These are phyloP conservation scores for Didymella exigua DNA, from an alignment of 2,329 filamentous ascomycete genomes.

Conservation along the genomic window DNA sequence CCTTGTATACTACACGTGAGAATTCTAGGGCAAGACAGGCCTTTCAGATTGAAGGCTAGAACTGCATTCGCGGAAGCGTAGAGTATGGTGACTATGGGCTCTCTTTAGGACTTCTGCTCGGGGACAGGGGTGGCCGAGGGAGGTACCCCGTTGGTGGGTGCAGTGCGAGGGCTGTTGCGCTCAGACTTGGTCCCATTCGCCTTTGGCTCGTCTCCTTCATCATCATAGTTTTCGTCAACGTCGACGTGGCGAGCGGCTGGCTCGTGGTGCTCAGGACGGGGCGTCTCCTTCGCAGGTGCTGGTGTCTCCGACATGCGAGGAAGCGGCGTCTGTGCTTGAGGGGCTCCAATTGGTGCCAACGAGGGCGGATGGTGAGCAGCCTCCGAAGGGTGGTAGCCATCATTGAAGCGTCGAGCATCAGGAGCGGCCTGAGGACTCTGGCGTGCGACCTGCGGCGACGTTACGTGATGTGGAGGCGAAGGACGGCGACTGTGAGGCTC, in stretches of 20 bases:
- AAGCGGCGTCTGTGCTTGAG: constrained; percentile 49
- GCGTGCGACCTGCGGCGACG: constrained; percentile 67
- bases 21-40: no score
- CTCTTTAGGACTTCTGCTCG: constrained; percentile 43
- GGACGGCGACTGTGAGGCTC: constrained; percentile 78
- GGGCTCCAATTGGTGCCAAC: constrained; percentile 56
- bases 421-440: constrained; percentile 73
- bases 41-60: not conserved
- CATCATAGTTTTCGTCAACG: constrained; percentile 96
- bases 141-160: constrained; percentile 41
- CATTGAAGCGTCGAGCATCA: constrained; percentile 67
- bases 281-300: constrained; percentile 19
- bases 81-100: not conserved
- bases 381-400: constrained; percentile 89
- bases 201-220: constrained; percentile 85
- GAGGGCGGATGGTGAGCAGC: constrained; percentile 82
- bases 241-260: constrained; percentile 94
- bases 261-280: constrained; percentile 63
- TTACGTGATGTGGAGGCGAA: constrained; percentile 54
- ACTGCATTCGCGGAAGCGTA: not conserved
- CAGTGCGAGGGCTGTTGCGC: constrained; percentile 51
- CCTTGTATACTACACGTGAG: no score
- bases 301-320: constrained; percentile 57
- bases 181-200: constrained; percentile 51
- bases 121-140: constrained; percentile 41